Evolutionary conservation across 768 basidiomycete genomes (phyloP).

Genomic region (Auriscalpium orientale): DNA sequence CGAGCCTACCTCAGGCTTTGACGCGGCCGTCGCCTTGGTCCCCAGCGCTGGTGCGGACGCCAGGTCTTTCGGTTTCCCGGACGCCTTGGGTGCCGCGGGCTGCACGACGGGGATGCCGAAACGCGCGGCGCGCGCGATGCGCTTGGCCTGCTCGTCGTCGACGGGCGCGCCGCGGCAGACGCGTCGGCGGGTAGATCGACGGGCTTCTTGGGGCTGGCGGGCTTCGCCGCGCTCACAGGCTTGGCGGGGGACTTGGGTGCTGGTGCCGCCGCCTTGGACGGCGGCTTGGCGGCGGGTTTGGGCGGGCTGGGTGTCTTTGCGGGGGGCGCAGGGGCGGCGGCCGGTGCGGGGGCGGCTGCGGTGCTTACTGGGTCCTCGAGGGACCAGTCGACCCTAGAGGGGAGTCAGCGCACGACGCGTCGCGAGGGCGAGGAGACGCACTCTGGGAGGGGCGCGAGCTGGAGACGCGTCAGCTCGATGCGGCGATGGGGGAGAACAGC

Average conservation of each 20-base stretch:
- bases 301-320: neutral
- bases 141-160: conserved; percentile 49
- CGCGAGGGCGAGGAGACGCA: neutral
- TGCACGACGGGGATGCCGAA: conserved; percentile 61
- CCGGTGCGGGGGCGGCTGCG: neutral
- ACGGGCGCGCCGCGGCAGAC: conserved; percentile 12
- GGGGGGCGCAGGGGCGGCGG: neutral
- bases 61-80: conserved; percentile 16
- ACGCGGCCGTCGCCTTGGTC: conserved; percentile 10
- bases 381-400: conserved; percentile 4
- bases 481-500: neutral
- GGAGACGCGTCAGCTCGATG: conserved; percentile 18
- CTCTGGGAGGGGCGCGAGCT: conserved; percentile 11
- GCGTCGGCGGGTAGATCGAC: neutral
- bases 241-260: neutral
- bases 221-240: neutral
- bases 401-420: neutral
- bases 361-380: neutral
- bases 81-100: conserved; percentile 14
- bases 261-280: neutral
- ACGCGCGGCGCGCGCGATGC: conserved; percentile 56
- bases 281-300: neutral
- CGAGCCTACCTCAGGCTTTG: neutral
- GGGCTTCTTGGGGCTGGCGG: neutral
- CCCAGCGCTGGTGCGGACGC: conserved; percentile 13